These are phyloP conservation scores for Lobosporangium transversale DNA, from an alignment of 192 early-diverging fungal species.

Conservation along the genomic window DNA sequence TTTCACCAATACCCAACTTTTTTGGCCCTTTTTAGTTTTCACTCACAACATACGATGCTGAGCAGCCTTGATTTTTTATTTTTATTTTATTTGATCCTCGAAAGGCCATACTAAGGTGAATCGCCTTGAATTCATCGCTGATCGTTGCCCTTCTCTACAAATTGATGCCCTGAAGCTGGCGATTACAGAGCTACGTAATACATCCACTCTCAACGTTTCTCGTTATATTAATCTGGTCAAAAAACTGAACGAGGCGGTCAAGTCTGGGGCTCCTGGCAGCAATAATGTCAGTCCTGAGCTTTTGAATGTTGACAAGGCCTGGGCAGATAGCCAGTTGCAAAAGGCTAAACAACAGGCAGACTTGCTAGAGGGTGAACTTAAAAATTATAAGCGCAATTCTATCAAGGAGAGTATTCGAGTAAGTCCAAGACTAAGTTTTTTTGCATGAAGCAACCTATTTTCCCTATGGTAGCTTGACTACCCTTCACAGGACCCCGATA, in stretches of 20 bases:
- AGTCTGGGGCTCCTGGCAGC: conserved; percentile 22
- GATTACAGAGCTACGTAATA: conserved; percentile 62
- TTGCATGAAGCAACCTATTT: too few species aligned
- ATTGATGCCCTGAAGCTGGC: conserved; percentile 76
- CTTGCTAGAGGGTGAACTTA: conserved; percentile 80
- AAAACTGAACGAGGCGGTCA: conserved; percentile 67
- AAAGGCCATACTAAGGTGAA: conserved; percentile 75
- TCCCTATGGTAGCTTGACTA: too few species aligned
- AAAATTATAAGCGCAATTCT: conserved; percentile 77
- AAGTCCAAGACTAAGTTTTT: conserved; percentile 12
- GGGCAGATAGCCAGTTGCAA: conserved; percentile 61
- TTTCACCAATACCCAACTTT: too few species aligned
- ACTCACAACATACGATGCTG: neutral
- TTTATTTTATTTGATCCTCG: neutral
- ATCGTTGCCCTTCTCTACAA: conserved; percentile 70
- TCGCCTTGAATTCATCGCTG: conserved; percentile 79
- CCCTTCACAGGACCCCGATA: too few species aligned
- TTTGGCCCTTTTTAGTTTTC: neutral
- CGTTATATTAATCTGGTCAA: conserved; percentile 62
- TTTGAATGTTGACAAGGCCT: conserved; percentile 54
- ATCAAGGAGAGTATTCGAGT: conserved; percentile 91
- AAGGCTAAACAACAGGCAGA: conserved; percentile 62
- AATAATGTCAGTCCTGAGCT: conserved; percentile 38
- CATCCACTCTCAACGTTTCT: conserved; percentile 54
- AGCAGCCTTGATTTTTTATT: neutral